These are phyloP conservation scores for Cerrena zonata DNA, from an alignment of 1,284 basidiomycete genomes.

Conservation along the genomic window DNA sequence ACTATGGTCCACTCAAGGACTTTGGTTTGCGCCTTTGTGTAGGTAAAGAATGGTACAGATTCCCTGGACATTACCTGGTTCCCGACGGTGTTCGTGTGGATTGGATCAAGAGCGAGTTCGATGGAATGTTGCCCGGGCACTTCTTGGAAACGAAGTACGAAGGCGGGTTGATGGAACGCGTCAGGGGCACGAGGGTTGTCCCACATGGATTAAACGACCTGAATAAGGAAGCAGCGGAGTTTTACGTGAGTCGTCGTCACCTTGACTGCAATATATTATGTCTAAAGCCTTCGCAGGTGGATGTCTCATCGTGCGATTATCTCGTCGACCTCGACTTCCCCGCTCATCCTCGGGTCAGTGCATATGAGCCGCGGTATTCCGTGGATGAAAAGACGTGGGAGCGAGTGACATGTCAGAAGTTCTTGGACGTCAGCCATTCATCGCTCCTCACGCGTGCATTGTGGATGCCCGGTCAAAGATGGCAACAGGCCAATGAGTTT, in stretches of 20 bases:
- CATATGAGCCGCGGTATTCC: constrained; percentile 75
- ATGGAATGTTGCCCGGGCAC: constrained; percentile 83
- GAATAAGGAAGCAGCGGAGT: constrained; percentile 74
- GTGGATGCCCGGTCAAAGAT: constrained; percentile 69
- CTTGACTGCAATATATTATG: too few species aligned
- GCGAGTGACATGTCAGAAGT: constrained; percentile 66
- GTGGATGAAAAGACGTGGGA: constrained; percentile 66
- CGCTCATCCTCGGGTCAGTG: constrained; percentile 46
- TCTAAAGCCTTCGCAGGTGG: constrained; percentile 47
- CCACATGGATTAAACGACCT: constrained; percentile 79
- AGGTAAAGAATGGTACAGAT: constrained; percentile 94
- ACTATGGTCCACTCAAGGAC: constrained; percentile 64
- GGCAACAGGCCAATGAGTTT: constrained; percentile 59
- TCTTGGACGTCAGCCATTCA: constrained; percentile 78
- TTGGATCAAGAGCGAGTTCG: constrained; percentile 86
- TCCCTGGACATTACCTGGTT: constrained; percentile 85
- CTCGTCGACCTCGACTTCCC: constrained; percentile 84
- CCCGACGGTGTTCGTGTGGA: constrained; percentile 78
- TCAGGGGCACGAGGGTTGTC: constrained; percentile 57
- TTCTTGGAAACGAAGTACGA: constrained; percentile 41
- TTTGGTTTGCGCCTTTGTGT: constrained; percentile 81
- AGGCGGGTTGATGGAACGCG: constrained; percentile 52
- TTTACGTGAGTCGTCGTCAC: too few species aligned
- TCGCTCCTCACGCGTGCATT: constrained; percentile 65
- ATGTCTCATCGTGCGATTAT: constrained; percentile 74